A percentile compares a stretch with the other conserved stretches of the same genome.
phyloP scores from a whole-genome alignment of 257 asterid genomes.

The Petrea volubilis region DNA sequence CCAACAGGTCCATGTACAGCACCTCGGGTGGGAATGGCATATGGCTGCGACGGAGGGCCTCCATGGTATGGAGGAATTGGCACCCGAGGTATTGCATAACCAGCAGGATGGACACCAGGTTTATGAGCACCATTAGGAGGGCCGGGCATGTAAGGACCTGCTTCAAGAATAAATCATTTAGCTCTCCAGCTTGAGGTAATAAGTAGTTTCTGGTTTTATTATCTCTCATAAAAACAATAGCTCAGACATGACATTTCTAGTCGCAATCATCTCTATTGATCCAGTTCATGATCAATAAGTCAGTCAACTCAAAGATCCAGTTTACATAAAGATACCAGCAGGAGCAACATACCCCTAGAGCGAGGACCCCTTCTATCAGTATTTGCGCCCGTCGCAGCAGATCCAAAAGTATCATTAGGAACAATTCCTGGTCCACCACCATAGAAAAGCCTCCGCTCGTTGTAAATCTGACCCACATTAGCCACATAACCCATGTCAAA shows the following conservation, averaged over 20 bases:
- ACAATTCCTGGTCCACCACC: slow-evolving; percentile 89
- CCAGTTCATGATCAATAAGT: not conserved
- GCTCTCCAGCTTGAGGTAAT: not conserved
- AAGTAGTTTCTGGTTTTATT: not conserved
- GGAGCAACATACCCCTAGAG: slow-evolving; percentile 64
- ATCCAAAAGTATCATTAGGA: slow-evolving; percentile 71
- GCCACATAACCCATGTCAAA: slow-evolving; percentile 34
- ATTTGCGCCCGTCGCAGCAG: slow-evolving; percentile 56
- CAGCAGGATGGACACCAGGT: slow-evolving; percentile 82
- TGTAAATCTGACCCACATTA: slow-evolving; percentile 67
- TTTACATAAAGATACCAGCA: slow-evolving; percentile 1
- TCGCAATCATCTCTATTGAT: not conserved
- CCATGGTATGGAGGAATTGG: slow-evolving; percentile 87
- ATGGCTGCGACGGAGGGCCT: slow-evolving; percentile 81
- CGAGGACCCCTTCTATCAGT: slow-evolving; percentile 83
- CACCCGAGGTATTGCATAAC: slow-evolving; percentile 81
- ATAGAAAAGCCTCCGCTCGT: slow-evolving; percentile 82
- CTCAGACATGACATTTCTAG: not conserved
- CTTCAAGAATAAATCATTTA: slow-evolving; percentile 25
- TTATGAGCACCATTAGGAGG: slow-evolving; percentile 83
- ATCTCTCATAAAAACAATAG: not conserved
- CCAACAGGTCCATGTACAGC: slow-evolving; percentile 97
- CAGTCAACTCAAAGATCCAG: not conserved
- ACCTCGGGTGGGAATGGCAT: slow-evolving; percentile 94
- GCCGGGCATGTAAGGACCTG: slow-evolving; percentile 86